phyloP scores from a whole-genome alignment of 306 rosid species.

The Quercus wislizeni region DNA sequence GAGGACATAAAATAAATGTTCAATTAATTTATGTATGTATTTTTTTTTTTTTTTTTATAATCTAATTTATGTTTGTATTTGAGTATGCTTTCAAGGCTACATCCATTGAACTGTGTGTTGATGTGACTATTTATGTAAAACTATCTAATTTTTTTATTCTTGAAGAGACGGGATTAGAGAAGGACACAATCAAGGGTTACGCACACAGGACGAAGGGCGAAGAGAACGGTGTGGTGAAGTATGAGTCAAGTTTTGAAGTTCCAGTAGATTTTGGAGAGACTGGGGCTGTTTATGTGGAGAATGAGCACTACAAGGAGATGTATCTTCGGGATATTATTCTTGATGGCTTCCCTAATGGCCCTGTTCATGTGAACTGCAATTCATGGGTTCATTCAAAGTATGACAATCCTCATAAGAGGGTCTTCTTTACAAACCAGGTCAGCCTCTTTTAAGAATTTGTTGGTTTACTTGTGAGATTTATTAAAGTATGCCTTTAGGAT shows the following conservation, averaged over 20 bases:
- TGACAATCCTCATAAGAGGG: constrained; percentile 47
- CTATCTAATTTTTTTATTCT: not conserved
- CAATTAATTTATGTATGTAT: too few species aligned
- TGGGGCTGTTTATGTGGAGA: constrained; percentile 66
- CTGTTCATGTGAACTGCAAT: constrained; percentile 36
- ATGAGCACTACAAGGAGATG: constrained; percentile 56
- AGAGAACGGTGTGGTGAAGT: constrained; percentile 19
- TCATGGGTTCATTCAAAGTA: constrained; percentile 79
- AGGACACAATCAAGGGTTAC: constrained; percentile 22
- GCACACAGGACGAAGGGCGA: constrained; percentile 27
- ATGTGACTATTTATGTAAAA: too few species aligned
- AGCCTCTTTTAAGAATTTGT: not conserved
- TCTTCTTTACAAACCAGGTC: constrained; percentile 71
- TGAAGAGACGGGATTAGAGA: constrained; percentile 52
- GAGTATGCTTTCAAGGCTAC: too few species aligned
- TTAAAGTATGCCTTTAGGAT: too few species aligned
- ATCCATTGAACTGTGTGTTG: too few species aligned
- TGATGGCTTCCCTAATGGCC: constrained; percentile 39
- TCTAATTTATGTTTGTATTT: too few species aligned
- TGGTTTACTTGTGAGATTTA: not conserved
- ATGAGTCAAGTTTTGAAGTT: constrained; percentile 50
- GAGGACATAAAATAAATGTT: too few species aligned
- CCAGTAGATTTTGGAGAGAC: constrained; percentile 46
- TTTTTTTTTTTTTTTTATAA: too few species aligned
- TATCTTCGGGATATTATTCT: constrained; percentile 43